These are phyloP conservation scores for Citrus medica DNA, from an alignment of 345 rosid genomes.

Conservation along the genomic window DNA sequence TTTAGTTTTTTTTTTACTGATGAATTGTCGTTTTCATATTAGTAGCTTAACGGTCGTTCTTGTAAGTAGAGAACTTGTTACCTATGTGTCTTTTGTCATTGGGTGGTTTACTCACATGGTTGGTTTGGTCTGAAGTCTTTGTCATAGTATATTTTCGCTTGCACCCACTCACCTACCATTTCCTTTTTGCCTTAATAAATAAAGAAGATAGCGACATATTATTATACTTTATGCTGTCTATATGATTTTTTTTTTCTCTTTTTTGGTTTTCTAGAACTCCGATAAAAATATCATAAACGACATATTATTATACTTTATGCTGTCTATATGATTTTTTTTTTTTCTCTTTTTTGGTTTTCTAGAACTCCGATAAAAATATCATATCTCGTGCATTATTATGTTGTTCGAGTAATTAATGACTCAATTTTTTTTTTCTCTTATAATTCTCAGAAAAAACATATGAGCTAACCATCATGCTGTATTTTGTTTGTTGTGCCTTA, in stretches of 20 bases:
- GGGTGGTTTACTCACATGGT: not conserved
- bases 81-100: not conserved
- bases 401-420: not conserved
- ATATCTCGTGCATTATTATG: not conserved
- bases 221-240: not conserved
- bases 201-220: not conserved
- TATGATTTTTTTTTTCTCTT: no score
- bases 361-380: not conserved
- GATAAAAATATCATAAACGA: not conserved
- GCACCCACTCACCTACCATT: not conserved
- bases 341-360: not conserved
- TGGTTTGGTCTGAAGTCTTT: slow-evolving; percentile 7
- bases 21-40: not conserved
- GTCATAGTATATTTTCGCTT: not conserved
- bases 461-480: not conserved
- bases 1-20: not conserved
- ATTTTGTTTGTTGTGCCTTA: not conserved
- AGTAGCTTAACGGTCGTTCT: not conserved
- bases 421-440: not conserved
- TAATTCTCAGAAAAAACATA: not conserved
- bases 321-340: no score
- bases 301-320: not conserved
- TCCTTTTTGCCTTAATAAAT: not conserved
- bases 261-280: not conserved
- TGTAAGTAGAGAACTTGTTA: not conserved